Conservation (phyloP, 345 rosid species). For the Zanthoxylum bungeanum region DNA sequence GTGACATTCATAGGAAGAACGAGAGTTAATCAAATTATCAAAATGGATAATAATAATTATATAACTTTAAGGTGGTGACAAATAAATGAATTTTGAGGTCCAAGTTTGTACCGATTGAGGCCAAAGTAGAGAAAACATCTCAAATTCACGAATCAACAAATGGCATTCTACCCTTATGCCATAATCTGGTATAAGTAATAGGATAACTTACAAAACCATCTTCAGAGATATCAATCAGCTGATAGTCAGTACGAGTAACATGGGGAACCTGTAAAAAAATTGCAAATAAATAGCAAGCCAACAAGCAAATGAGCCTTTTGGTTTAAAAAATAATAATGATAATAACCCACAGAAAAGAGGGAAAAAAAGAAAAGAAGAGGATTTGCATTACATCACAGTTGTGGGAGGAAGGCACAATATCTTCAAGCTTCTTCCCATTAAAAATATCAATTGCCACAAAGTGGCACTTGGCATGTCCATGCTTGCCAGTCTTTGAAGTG, state of each 20-base stretch:
- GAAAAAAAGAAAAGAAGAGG: neutral
- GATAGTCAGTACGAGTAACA: slow-evolving; percentile 69
- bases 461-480: slow-evolving; percentile 83
- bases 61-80: neutral
- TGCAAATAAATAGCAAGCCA: too few species aligned
- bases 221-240: slow-evolving; percentile 71
- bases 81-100: neutral
- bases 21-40: neutral
- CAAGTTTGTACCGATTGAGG: neutral
- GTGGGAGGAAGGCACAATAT: slow-evolving; percentile 75
- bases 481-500: slow-evolving; percentile 77
- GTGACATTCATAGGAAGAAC: neutral
- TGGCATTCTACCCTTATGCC: neutral
- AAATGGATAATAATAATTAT: neutral
- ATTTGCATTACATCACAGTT: slow-evolving; percentile 55
- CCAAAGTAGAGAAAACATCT: neutral
- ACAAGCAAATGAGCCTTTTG: too few species aligned
- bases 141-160: neutral
- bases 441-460: slow-evolving; percentile 71
- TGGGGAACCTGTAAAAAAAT: slow-evolving; percentile 52
- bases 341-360: too few species aligned
- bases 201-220: slow-evolving; percentile 71
- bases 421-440: slow-evolving; percentile 71
- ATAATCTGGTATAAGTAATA: neutral
- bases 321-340: too few species aligned